Base-by-base conservation (phyloP, 2,329 filamentous ascomycete species). In the Myriosclerotinia curreyana region DNA sequence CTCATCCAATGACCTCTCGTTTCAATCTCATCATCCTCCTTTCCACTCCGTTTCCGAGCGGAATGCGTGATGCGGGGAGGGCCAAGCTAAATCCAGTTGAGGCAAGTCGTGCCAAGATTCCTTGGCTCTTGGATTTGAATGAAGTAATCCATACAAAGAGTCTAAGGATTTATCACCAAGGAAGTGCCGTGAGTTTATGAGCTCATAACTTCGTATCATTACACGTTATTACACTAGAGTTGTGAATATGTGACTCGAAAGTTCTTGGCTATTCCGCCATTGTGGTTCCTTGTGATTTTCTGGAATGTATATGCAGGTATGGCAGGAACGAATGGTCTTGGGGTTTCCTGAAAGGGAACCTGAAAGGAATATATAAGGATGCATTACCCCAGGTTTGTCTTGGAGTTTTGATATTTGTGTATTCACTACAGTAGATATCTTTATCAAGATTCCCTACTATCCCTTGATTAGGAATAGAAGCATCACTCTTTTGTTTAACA, bases 401-500 rank as follows among this genome's bases (percentile, higher is more conserved):
- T 5, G 28, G n/a, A 17, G 25, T 9, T 20, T 51, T 51, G 28
- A 5, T n/a, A 5, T 52, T 48, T 42, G 28, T 58, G 7, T 36
- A 58, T 58, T 48, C 40, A 25, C 28, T 11, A 11, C 8, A 54
- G 28, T 2, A 56, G 20, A n/a, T 46, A 56, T 56, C 40, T 34
- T 8, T 56, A 46, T 46, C 22, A 56, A 8, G 7, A 71, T 67
- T 73, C 71, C 70, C 68, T 72, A 70, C 69, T 70, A 72, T 73
- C 69, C 67, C 70, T 73, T 66, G 70, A 73, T 52, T 69, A 72
- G 68, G 69, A 71, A 73, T 72, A 71, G 70, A 69, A 64, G 59
- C 34, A 15, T 22, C 8, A 42, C 60, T 25, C 31, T 64, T 38
- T 51, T 42, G 11, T 56, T 56, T 34, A 31, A 58, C 28, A 46